Percentiles rank a stretch among this genome's conserved stretches.
Evolutionary conservation across 2,329 filamentous ascomycete species (phyloP).

Genomic region (Elsinoe necatrix): DNA sequence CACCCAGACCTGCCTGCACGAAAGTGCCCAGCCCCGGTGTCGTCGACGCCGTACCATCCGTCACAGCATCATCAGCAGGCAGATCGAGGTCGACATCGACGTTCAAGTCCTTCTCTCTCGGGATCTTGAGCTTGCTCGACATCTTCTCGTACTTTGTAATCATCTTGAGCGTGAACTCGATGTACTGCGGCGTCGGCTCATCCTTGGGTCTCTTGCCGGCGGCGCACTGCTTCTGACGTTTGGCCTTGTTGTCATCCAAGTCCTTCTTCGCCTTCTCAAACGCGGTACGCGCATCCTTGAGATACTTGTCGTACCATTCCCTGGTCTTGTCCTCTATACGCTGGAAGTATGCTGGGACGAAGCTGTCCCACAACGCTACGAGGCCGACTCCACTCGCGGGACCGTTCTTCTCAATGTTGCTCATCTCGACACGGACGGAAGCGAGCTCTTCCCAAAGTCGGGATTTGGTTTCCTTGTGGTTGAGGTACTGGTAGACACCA

Average conservation of each 20-base stretch:
- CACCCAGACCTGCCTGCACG: not conserved
- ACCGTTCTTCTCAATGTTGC: slow-evolving; percentile 1
- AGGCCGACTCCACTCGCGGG: not conserved
- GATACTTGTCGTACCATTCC: slow-evolving; percentile 1
- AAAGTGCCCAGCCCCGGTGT: not conserved
- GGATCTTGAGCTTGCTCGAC: not conserved
- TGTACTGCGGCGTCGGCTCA: slow-evolving; percentile 9
- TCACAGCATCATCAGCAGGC: not conserved
- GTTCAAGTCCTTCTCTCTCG: not conserved
- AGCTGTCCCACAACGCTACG: not conserved
- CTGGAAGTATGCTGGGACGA: not conserved
- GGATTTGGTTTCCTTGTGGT: slow-evolving; percentile 9
- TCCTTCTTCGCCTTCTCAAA: slow-evolving; percentile 8
- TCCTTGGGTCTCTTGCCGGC: not conserved
- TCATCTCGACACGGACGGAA: not conserved
- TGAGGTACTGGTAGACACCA: slow-evolving; percentile 5
- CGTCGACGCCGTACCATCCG: not conserved
- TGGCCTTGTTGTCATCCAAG: slow-evolving; percentile 7
- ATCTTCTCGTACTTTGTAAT: slow-evolving; percentile 8
- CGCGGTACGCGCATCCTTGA: not conserved
- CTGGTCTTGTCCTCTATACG: slow-evolving; percentile 5
- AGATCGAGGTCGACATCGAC: not conserved
- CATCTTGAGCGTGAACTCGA: not conserved
- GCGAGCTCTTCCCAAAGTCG: slow-evolving; percentile 4
- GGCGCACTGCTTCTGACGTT: slow-evolving; percentile 2